Evolutionary conservation across 2,329 filamentous ascomycete genomes (phyloP).

Genomic region (Clarireedia homoeocarpa): DNA sequence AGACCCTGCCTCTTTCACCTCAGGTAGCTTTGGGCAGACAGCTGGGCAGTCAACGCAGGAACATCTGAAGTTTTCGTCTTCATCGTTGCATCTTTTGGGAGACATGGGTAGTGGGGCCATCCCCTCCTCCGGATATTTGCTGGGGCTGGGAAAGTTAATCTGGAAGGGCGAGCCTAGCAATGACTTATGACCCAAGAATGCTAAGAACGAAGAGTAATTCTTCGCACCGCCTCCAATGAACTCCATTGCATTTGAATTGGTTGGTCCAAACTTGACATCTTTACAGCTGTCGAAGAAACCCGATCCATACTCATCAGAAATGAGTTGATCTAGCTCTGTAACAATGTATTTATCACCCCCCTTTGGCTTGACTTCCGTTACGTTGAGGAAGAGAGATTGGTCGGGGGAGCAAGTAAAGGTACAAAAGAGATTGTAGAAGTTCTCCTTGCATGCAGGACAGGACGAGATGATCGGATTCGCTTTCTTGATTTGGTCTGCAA

Average conservation of each 20-base stretch:
- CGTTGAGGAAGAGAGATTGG: conserved; percentile 90
- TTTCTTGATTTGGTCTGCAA: conserved; percentile 78
- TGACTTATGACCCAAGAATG: conserved; percentile 83
- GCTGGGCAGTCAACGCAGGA: conserved; percentile 88
- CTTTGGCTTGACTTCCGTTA: conserved; percentile 65
- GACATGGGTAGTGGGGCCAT: conserved; percentile 67
- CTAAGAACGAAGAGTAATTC: conserved; percentile 78
- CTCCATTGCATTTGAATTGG: conserved; percentile 88
- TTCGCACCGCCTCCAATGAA: conserved; percentile 93
- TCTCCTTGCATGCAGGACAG: conserved; percentile 94
- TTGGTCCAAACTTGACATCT: conserved; percentile 95
- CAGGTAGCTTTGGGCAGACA: conserved; percentile 75
- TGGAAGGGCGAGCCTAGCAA: conserved; percentile 89
- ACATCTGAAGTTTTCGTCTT: conserved; percentile 78
- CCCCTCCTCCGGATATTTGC: conserved; percentile 50
- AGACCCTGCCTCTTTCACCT: conserved; percentile 58
- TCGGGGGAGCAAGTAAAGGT: conserved; percentile 97
- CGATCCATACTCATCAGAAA: conserved; percentile 74
- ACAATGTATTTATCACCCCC: conserved; percentile 51
- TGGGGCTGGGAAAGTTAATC: conserved; percentile 75
- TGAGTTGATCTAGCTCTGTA: conserved; percentile 81
- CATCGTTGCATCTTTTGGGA: conserved; percentile 82
- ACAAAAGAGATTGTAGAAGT: conserved; percentile 98
- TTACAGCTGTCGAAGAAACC: conserved; percentile 97
- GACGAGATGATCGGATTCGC: conserved; percentile 85